Base-by-base conservation (phyloP, 2,329 filamentous ascomycete species). In the Calonectria honghensis region DNA sequence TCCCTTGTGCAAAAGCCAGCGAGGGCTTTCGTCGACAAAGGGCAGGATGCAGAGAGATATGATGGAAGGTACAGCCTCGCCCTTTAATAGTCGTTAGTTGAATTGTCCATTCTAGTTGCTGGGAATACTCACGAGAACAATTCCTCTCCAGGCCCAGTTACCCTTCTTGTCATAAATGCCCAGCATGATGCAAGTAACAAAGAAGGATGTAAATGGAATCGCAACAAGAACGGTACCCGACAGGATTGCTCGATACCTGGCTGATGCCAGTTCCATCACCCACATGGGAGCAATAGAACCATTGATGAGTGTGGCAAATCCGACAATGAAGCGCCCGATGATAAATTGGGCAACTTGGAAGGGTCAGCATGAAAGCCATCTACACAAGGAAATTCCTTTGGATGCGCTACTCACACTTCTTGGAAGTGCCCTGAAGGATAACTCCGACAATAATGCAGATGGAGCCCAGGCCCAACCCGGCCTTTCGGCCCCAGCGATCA, bases 121-220 rank as follows among this genome's bases (percentile, higher is more conserved):
- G 6, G 32, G 14, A 37, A 37, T 64, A 70, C 72, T 61, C 59
- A 70, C 67, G 13, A 73, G 50, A 41, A 73, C 64, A 27, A 73
- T 73, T 66, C 72, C 72, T 45, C 72, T 73, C 72, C 72, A 73
- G 31, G 57, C 72, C 72, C 72, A 73, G 27, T 73, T 39, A 5
- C 59, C 54, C 50, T 73, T n/a, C 61, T 73, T 70, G 37, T 73
- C 59, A 20, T 66, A 61, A 24, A 73, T 73, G 18, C 72, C 67
- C 54, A 73, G 16, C 29, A 73, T 69, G 14, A 73, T 69, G 32
- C 70, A 73, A 11, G 70, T 45, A 27, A 69, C 70, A 14, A 73
- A 32, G 37, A 73, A 69, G 3, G 64, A 73, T n/a, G 70, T 73
- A 27, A 73, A 69, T 10, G 64, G 70, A 35, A 73, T 67, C 9